Evolutionary conservation across 75 land plant genomes (phyloP), one percentile per base, ranked within the genome.

Genomic region (Sequoiadendron giganteum): DNA sequence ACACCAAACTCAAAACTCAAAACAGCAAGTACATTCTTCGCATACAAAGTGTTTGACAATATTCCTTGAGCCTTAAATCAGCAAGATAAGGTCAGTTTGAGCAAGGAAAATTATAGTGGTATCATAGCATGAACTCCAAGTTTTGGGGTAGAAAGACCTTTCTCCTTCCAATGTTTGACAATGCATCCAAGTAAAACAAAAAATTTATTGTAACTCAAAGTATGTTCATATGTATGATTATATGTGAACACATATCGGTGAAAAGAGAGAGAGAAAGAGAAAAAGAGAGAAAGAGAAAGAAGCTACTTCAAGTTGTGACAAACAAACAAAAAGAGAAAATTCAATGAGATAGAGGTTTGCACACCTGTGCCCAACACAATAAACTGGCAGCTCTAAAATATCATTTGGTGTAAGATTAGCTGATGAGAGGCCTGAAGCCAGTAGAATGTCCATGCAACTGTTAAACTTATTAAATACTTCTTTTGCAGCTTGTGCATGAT

Each of bases 331-430:
- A 16, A 81, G 48, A 28, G 28, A 42, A 28, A 81, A 81, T 21
- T 7, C n/a, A 14, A 80, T 10, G 28, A 32, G 32, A 14, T 58
- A 6, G 65, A 39, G 10, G 16, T 16, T 30, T 21, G 87, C 87
- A 68, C 30, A 95, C 99, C 99, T 98, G 89, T 98, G 99, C 16
- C 99, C 99, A 89, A 97, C 94, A 82, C 96, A 95, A 89, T 89
- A 95, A 18, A 97, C 56, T 3, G 99, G 96, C 85, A 98, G 96
- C 4, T 85, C 42, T 48, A 82, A 83, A 36, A 98, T 85, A 54
- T 98, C 94, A 34, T 43, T 72, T 47, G 94, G 75, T 9, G 90
- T 72, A 19, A 95, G 52, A 47, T 87, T 89, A 40, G 88, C 85
- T 32, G 89, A 55, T 19, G 93, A 89, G 58, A 93, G 84, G 76